phyloP scores from a whole-genome alignment of 371 early-diverging fungal species.

The Lichtheimia corymbifera region DNA sequence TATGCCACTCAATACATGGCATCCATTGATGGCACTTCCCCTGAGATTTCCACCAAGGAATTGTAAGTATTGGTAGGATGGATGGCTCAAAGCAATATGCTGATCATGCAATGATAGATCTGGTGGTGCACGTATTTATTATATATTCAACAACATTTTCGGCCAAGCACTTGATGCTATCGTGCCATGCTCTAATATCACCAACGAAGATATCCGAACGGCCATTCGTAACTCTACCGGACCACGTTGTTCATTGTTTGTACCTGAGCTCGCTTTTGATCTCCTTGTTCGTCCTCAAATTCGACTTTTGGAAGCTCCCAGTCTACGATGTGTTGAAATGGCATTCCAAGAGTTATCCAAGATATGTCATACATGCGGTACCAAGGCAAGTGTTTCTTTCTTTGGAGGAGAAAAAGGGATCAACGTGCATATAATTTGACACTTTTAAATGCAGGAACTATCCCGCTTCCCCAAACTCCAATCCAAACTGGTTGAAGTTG shows the following conservation, averaged over 20 bases:
- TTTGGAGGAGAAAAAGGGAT: conserved; percentile 6
- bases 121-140: conserved; percentile 91
- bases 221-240: conserved; percentile 92
- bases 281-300: conserved; percentile 86
- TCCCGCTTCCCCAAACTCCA: conserved; percentile 81
- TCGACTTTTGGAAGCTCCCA: conserved; percentile 79
- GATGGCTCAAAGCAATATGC: background rate
- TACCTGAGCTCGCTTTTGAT: conserved; percentile 91
- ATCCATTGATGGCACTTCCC: conserved; percentile 80
- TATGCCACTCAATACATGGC: conserved; percentile 82
- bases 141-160: conserved; percentile 89
- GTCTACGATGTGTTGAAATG: conserved; percentile 81
- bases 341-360: conserved; percentile 89
- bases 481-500: conserved; percentile 72
- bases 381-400: conserved; percentile 45
- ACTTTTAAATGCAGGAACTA: conserved; percentile 43
- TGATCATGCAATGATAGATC: conserved; percentile 31
- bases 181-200: conserved; percentile 75
- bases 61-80: conserved; percentile 48
- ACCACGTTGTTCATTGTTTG: conserved; percentile 84
- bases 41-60: conserved; percentile 90
- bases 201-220: conserved; percentile 83
- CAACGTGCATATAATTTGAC: background rate
- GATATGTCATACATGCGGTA: conserved; percentile 86
- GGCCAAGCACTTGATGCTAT: conserved; percentile 79